A percentile compares a stretch with the other conserved stretches of the same genome.
Conservation (phyloP, 345 rosid genomes). For the rapeseed (Brassica napus) region DNA sequence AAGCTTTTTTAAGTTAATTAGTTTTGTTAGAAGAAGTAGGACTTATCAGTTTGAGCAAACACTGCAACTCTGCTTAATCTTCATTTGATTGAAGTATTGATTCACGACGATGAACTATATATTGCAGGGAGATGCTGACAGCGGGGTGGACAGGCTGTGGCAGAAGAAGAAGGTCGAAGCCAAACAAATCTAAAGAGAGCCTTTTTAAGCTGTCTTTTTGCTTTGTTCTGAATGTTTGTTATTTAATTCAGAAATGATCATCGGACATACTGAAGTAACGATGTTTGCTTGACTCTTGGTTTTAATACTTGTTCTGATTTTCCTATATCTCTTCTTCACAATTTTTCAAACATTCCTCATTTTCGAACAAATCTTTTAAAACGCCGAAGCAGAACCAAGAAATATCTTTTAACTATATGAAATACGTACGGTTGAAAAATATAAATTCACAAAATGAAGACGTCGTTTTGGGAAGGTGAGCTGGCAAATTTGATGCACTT, state of each 20-base stretch:
- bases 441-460: neutral
- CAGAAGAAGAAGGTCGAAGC: slow-evolving; percentile 46
- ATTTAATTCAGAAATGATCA: neutral
- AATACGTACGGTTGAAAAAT: too few relatives aligned
- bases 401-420: too few relatives aligned
- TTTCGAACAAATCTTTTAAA: neutral
- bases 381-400: too few relatives aligned
- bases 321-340: neutral
- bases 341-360: neutral
- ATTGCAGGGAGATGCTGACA: slow-evolving; percentile 69
- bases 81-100: neutral
- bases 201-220: neutral
- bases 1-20: neutral
- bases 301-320: neutral
- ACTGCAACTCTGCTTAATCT: neutral
- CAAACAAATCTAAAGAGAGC: slow-evolving; percentile 30
- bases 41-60: neutral
- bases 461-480: neutral
- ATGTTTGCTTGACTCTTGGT: slow-evolving; percentile 10
- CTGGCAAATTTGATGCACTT: slow-evolving; percentile 18
- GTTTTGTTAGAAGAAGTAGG: neutral
- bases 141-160: slow-evolving; percentile 65
- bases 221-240: neutral
- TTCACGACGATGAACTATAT: neutral
- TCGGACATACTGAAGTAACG: neutral